Evolutionary conservation across 345 rosid genomes (phyloP), one percentile per base, ranked within the genome.

Genomic region (Theobroma cacao): DNA sequence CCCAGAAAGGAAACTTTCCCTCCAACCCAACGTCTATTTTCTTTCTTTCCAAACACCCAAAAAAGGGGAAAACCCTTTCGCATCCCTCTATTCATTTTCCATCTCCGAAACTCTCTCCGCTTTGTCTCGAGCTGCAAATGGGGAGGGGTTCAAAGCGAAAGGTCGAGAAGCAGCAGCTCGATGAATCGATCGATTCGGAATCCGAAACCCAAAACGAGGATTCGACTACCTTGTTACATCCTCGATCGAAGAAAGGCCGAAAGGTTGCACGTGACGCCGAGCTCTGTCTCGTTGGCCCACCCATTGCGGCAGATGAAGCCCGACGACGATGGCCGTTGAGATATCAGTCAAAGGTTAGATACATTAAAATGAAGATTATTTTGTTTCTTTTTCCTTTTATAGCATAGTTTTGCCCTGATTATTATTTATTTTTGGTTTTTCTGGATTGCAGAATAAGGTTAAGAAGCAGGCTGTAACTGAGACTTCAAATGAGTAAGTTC

Each of bases 401-500:
- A 10, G 14, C 18, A 11, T 5, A 9, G 3, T 2, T 17, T 50
- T 15, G 11, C 60, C 4, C 10, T 47, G 11, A 20, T n/a, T n/a
- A n/a, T n/a, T n/a, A n/a, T 48, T 18, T 71, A 2, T 28, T 2
- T 56, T 7, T 22, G 3, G 30, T 10, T 24, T 3, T 71, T 69
- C 8, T 71, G 28, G 18, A 11, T 71, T 71, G 59, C 61, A 50
- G 75, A 33, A 33, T 50, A 50, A 71, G 28, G 20, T 20, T 71
- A 71, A 50, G 28, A 52, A 50, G 28, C 75, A 50, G 30, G 1
- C 30, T 50, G 45, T 31, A 1, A 71, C 2, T 6, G 61, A 50
- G 20, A 31, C 60, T 31, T 71, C 61, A 50, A 50, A 50, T 50
- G 45, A 71, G 75, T 71, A 71, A 71, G 43, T 2, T 71, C 61